Base-by-base conservation (phyloP, 441 rosid genomes). In the Geranium incanum region DNA sequence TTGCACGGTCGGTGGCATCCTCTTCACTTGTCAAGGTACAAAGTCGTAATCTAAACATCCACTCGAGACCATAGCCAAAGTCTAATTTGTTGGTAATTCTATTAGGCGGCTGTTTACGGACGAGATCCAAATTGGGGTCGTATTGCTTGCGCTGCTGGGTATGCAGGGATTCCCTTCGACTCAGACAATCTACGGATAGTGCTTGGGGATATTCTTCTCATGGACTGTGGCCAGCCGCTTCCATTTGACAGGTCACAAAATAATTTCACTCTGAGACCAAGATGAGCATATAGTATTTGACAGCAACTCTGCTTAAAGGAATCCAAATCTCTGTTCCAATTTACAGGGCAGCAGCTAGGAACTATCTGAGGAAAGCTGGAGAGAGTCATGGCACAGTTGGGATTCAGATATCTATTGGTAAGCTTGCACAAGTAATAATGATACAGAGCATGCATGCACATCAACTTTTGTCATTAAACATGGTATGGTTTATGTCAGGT, bases 101-200 rank as follows among this genome's bases (percentile, higher is more conserved):
- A 62, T 63, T 79, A 95, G 98, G 95, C 98, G 71, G 98, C 98
- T 6, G 88, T 92, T 3, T 95, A 90, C 52, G 96, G 97, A 1
- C 89, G 96, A 88, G 99, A 95, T 82, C 98, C 98, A 3, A 89
- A 95, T 71, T 90, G 97, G 99, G 98, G 99, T 57, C 89, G 97
- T 16, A 90, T 92, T 72, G 99, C 99, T 78, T 86, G 87, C 78
- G 99, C 99, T 79, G 97, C 92, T 45, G 98, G 97, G 70, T 89
- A 90, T 80, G 86, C 99, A 1, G 98, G 91, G 28, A 76, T 88
- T 77, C 70, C 88, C 63, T 95, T 95, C 77, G 28, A 78, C 68
- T 87, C 75, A 80, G 85, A 87, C 78, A 80, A 84, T 64, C 88
- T 89, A 3, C 79, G 70, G 62, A 90, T 95, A 80, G 69, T 77